Base-by-base conservation (phyloP, 257 asterid species). In the Nyctanthes arbortristis region DNA sequence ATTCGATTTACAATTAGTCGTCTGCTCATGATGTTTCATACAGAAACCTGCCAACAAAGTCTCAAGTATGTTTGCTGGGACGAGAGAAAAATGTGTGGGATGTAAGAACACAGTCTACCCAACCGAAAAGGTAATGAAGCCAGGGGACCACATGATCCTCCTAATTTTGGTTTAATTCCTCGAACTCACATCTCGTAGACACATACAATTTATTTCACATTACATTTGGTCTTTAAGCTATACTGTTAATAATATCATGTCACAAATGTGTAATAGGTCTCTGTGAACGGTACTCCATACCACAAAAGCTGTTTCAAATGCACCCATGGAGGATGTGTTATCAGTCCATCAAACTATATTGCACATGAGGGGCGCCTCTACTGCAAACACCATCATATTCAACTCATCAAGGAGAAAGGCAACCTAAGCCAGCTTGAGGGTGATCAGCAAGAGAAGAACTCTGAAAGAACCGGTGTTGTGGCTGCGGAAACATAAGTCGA, bases 341-440 rank as follows among this genome's bases (percentile, higher is more conserved):
- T 94, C 54, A 94, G 99, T 75, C 99, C 97, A 1, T 94, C 99
- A 35, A 93, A 88, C 82, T 89, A 92, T 82, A 85, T 89, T 33
- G 97, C 98, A 1, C 96, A 91, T 18, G 99, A 94, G 67, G 99
- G 97, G 0, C 85, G 93, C 4, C 90, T 94, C 13, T 94, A 89
- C 84, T 94, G 99, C 85, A 94, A 91, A 67, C 99, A 94, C 84
- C 99, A 94, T 84, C 99, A 94, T 61, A 79, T 82, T 65, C 99
- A 94, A 76, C 97, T 94, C 33, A 94, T 94, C 80, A 94, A 86
- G 88, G 97, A 91, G 93, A 94, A 93, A 68, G 97, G 99, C 73
- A 93, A 93, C 88, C 80, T 91, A 66, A 93, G 97, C 88, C 96
- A 93, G 84, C 96, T 93, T 39, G 97, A 89, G 79, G 97, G 95